These are phyloP conservation scores for Heritiera fomes DNA, from an alignment of 345 rosid genomes.

Conservation along the genomic window DNA sequence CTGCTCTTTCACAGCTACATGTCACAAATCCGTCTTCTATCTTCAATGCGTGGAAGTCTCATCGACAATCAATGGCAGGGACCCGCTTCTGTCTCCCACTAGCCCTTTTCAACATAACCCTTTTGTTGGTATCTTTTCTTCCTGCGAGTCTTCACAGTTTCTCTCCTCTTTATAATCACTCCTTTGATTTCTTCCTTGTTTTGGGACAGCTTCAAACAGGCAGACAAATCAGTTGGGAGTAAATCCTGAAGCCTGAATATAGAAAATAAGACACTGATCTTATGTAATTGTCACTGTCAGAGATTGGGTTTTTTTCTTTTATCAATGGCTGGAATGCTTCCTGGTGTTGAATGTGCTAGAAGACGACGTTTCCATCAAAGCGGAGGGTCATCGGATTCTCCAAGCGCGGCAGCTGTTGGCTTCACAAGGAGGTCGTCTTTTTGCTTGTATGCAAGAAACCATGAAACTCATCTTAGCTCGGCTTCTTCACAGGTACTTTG, in stretches of 20 bases:
- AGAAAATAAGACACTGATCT: not conserved
- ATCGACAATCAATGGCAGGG: constrained; percentile 1
- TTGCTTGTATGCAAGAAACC: constrained; percentile 56
- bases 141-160: not conserved
- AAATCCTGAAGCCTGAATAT: not conserved
- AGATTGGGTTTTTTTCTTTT: not conserved
- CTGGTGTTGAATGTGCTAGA: constrained; percentile 86
- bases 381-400: constrained; percentile 45
- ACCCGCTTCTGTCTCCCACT: constrained; percentile 23
- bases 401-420: constrained; percentile 28
- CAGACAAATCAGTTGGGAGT: not conserved
- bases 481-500: constrained; percentile 36
- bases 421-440: constrained; percentile 59
- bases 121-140: not conserved
- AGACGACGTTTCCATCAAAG: constrained; percentile 71
- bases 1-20: not conserved
- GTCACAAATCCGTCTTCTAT: not conserved
- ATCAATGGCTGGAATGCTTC: constrained; percentile 85
- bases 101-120: not conserved
- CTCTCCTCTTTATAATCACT: not conserved
- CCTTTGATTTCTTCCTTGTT: not conserved
- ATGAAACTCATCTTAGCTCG: constrained; percentile 39
- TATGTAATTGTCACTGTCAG: not conserved
- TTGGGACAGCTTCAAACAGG: not conserved
- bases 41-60: not conserved